Conservation (phyloP, 352 stramenopile genomes). For the Blastocystis sp. region DNA sequence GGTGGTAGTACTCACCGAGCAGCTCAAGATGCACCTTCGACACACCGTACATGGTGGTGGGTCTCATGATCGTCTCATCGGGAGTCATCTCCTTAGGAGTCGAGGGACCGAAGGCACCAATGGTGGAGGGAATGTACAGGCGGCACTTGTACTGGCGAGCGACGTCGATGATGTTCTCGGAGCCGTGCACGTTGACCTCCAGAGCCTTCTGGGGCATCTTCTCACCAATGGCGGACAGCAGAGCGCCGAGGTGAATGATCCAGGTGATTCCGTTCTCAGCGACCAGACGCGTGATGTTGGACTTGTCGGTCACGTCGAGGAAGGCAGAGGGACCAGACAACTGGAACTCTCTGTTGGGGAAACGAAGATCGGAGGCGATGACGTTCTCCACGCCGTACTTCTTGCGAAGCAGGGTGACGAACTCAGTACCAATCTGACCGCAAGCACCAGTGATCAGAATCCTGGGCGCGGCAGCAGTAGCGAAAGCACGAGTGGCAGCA, state of each 20-base stretch:
- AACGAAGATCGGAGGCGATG: slow-evolving; percentile 72
- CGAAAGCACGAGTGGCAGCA: slow-evolving; percentile 43
- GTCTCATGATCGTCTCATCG: slow-evolving; percentile 84
- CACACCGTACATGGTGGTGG: slow-evolving; percentile 86
- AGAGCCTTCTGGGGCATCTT: slow-evolving; percentile 82
- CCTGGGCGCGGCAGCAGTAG: slow-evolving; percentile 15
- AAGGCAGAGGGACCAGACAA: slow-evolving; percentile 72
- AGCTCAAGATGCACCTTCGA: slow-evolving; percentile 87
- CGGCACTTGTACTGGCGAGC: slow-evolving; percentile 82
- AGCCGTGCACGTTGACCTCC: slow-evolving; percentile 82
- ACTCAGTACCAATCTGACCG: slow-evolving; percentile 73
- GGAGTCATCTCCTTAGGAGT: slow-evolving; percentile 82
- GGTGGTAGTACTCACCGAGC: slow-evolving; percentile 85
- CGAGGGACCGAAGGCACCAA: slow-evolving; percentile 83
- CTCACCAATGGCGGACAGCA: slow-evolving; percentile 84
- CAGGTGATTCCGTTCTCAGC: slow-evolving; percentile 82
- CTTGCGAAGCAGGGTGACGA: slow-evolving; percentile 70
- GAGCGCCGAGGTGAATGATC: slow-evolving; percentile 85
- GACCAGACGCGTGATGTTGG: slow-evolving; percentile 72
- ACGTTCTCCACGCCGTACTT: slow-evolving; percentile 73
- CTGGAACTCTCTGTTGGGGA: slow-evolving; percentile 56
- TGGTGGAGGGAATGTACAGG: slow-evolving; percentile 85
- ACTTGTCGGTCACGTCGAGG: slow-evolving; percentile 72
- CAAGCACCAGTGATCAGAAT: slow-evolving; percentile 72
- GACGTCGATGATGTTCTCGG: slow-evolving; percentile 85